Conservation (phyloP, 73 alveolate genomes). For the Paramecium biaurelia region DNA sequence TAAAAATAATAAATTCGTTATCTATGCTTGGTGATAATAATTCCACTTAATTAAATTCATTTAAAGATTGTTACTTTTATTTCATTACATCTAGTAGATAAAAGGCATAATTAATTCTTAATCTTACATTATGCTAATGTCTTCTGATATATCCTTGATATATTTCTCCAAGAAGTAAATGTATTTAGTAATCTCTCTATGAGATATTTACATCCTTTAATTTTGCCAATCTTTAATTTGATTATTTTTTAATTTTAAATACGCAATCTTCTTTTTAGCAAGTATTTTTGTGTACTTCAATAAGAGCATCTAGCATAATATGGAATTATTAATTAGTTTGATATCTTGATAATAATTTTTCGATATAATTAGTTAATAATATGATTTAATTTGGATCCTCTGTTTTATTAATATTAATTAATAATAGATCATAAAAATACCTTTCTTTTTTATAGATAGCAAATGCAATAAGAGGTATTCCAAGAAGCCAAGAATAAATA, state of each 20-base stretch:
- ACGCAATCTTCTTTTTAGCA: conserved; percentile 48
- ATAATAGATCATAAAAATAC: background rate
- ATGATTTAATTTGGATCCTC: background rate
- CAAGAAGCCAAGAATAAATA: background rate
- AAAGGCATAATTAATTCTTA: background rate
- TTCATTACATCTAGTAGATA: background rate
- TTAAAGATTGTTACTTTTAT: background rate
- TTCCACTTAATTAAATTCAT: background rate
- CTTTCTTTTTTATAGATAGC: background rate
- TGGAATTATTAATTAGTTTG: background rate
- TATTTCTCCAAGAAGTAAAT: conserved; percentile 8
- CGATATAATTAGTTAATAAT: background rate
- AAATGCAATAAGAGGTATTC: background rate
- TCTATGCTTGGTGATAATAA: background rate
- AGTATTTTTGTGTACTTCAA: background rate
- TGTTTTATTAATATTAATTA: background rate
- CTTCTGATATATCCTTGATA: background rate
- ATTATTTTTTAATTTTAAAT: conserved; percentile 4
- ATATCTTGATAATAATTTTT: background rate
- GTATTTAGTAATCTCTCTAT: background rate
- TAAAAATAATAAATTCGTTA: background rate
- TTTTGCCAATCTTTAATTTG: conserved; percentile 13
- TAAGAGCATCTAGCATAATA: background rate
- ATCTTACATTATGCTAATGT: conserved; percentile 1
- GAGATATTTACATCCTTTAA: background rate